Evolutionary conservation across 1,139 yeast genomes (phyloP), one percentile per base, ranked within the genome.

Genomic region (Geotrichum reessii): DNA sequence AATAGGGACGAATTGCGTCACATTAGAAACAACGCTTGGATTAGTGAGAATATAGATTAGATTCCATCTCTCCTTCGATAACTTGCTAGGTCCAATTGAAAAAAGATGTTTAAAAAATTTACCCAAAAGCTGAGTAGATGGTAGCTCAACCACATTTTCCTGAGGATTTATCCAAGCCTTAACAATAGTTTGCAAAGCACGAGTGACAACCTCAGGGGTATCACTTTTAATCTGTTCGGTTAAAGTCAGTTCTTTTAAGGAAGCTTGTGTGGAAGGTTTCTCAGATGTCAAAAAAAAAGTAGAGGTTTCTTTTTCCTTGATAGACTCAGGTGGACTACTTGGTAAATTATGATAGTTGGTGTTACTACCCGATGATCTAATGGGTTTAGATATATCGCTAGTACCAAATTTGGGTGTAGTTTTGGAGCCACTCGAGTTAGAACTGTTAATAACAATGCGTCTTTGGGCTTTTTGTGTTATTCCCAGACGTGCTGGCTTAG

Each of bases 391-490:
- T n/a, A 17, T 9, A n/a, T 52, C 55, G 17, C 55, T 24, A 12
- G n/a, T 24, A 42, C 42, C 49, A 27, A 33, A 17, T 24, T 52
- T 52, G 27, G 25, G 37, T 17, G 42, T 37, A 14, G 37, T n/a
- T 8, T 24, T 33, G 6, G 42, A 17, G 9, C 9, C 40, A 11
- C 33, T 44, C n/a, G 21, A 17, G 24, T 42, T 33, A 21, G 55
- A 52, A 25, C 46, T 17, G 25, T 24, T 25, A 8, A 19, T 24
- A 3, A 47, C 31, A 21, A 47, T 47, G 33, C 58, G 55, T 42
- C 56, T 40, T 21, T 50, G 58, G 27, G 53, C 58, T 17, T 52
- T 52, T 48, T 56, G 58, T 2, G 58, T 40, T 21, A 53, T n/a
- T 14, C 59, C 59, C 46, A 57, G 33, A 9, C 59, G 47, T 14